Conservation (phyloP, 2,329 filamentous ascomycete species). For the Orbilia blumenaviensis region DNA sequence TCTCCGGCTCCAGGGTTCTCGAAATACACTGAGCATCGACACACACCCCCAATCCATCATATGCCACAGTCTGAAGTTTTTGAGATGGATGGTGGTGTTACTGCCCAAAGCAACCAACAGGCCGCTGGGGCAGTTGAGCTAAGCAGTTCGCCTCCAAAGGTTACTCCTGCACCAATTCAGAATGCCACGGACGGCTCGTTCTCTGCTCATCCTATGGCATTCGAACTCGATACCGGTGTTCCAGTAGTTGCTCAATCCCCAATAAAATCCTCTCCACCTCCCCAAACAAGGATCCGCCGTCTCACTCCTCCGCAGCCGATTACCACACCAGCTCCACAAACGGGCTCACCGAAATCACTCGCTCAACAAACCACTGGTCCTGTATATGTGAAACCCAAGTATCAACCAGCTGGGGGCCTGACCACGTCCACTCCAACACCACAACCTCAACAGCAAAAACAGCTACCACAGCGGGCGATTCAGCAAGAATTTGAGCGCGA, state of each 20-base stretch:
- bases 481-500: slow-evolving; percentile 35
- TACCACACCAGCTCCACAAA: slow-evolving; percentile 17
- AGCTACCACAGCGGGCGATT: neutral
- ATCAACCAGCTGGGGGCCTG: slow-evolving; percentile 8
- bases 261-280: neutral
- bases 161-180: neutral
- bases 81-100: slow-evolving; percentile 50
- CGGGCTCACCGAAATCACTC: slow-evolving; percentile 6
- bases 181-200: neutral
- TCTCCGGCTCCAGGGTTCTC: slow-evolving; percentile 37
- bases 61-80: slow-evolving; percentile 48
- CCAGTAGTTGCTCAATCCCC: neutral
- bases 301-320: slow-evolving; percentile 37
- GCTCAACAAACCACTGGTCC: slow-evolving; percentile 9
- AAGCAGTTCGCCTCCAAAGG: slow-evolving; percentile 22
- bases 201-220: slow-evolving; percentile 44
- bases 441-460: slow-evolving; percentile 15
- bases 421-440: slow-evolving; percentile 25
- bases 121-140: slow-evolving; percentile 27
- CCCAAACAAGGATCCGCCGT: slow-evolving; percentile 24
- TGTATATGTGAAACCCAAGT: slow-evolving; percentile 32
- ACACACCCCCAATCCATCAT: slow-evolving; percentile 48
- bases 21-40: slow-evolving; percentile 41
- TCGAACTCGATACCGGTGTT: slow-evolving; percentile 48
- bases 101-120: neutral